These are phyloP conservation scores for Bacidia gigantensis DNA, from an alignment of 495 filamentous ascomycete species.

Conservation along the genomic window DNA sequence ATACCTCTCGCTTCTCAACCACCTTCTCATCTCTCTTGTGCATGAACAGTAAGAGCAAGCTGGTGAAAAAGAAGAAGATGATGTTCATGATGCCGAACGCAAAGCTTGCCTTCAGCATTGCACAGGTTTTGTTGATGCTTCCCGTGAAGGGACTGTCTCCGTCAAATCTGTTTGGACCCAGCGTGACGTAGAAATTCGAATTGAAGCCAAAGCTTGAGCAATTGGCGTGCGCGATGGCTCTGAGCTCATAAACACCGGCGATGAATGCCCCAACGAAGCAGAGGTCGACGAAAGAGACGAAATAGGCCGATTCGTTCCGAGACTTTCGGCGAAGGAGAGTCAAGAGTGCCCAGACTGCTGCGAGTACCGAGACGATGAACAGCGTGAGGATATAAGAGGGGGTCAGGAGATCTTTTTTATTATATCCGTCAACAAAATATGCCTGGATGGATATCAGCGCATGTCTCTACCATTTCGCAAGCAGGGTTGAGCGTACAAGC, in stretches of 20 bases:
- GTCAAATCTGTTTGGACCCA: slow-evolving; percentile 45
- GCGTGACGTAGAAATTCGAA: slow-evolving; percentile 35
- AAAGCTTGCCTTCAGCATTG: slow-evolving; percentile 78
- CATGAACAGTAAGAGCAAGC: slow-evolving; percentile 43
- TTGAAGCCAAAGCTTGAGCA: slow-evolving; percentile 44
- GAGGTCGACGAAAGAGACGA: slow-evolving; percentile 70
- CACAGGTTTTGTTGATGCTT: slow-evolving; percentile 57
- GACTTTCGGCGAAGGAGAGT: slow-evolving; percentile 72
- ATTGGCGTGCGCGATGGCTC: slow-evolving; percentile 50
- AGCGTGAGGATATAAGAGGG: slow-evolving; percentile 72
- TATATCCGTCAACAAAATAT: slow-evolving; percentile 69
- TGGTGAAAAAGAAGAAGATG: slow-evolving; percentile 69
- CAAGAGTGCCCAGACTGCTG: slow-evolving; percentile 61
- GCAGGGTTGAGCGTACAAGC: slow-evolving; percentile 33
- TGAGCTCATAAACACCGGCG: slow-evolving; percentile 60
- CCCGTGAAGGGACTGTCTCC: slow-evolving; percentile 31
- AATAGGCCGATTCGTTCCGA: slow-evolving; percentile 51
- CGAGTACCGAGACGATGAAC: slow-evolving; percentile 80
- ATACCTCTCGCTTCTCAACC: slow-evolving; percentile 31
- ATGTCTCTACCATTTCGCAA: background rate
- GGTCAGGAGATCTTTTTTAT: slow-evolving; percentile 54
- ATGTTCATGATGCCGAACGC: slow-evolving; percentile 80
- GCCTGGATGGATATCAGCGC: slow-evolving; percentile 27
- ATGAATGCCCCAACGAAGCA: slow-evolving; percentile 81
- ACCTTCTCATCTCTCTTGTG: slow-evolving; percentile 29